These are phyloP conservation scores for Aspergillus bombycis DNA, from an alignment of 2,329 filamentous ascomycete species.

Conservation along the genomic window DNA sequence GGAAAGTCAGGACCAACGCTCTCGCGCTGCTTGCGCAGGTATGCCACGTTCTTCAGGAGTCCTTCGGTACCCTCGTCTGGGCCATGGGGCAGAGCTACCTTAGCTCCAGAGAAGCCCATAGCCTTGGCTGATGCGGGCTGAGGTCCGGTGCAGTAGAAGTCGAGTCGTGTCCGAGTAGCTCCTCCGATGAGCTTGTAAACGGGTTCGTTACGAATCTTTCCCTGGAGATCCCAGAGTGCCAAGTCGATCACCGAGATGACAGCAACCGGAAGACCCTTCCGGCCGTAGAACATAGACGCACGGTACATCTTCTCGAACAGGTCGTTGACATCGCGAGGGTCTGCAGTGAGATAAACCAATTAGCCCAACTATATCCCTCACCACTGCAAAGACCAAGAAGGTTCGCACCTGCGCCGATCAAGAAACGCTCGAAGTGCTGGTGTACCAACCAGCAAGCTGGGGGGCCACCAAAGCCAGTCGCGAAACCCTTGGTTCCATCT, in stretches of 20 bases:
- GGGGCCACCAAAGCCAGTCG: constrained; percentile 90
- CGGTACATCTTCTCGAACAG: constrained; percentile 97
- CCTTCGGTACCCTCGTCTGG: constrained; percentile 83
- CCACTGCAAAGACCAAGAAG: background rate
- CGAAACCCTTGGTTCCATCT: constrained; percentile 91
- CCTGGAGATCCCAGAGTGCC: constrained; percentile 87
- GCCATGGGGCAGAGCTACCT: constrained; percentile 87
- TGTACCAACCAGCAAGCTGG: constrained; percentile 93
- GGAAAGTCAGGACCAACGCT: constrained; percentile 87
- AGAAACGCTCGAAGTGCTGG: constrained; percentile 90
- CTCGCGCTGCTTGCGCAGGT: constrained; percentile 80
- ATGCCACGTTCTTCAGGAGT: constrained; percentile 86
- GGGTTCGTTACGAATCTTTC: constrained; percentile 88
- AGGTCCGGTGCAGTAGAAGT: constrained; percentile 95
- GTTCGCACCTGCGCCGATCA: constrained; percentile 70
- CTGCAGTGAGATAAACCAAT: constrained; percentile 42
- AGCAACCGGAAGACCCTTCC: constrained; percentile 86
- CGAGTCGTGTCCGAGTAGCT: constrained; percentile 76
- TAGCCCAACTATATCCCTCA: background rate
- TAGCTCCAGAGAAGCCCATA: constrained; percentile 89
- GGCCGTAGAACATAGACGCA: constrained; percentile 92
- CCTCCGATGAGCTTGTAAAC: constrained; percentile 95
- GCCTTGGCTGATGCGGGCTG: constrained; percentile 76
- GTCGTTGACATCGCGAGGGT: constrained; percentile 87
- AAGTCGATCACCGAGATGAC: constrained; percentile 95